Evolutionary conservation across 73 alveolate species (phyloP), one percentile per base, ranked within the genome.

Genomic region (Paraurostyla sp.): DNA sequence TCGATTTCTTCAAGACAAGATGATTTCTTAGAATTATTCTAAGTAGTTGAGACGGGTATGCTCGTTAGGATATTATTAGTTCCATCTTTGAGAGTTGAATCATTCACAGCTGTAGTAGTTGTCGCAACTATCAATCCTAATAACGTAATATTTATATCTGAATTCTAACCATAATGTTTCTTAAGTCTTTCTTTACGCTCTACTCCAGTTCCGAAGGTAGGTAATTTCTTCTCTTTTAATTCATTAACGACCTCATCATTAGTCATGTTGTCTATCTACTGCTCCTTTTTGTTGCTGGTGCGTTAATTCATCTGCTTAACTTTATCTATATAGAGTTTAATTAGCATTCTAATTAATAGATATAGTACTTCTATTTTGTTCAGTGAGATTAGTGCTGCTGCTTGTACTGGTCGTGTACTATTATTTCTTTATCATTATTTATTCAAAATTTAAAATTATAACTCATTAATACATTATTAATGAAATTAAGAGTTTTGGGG

Each of bases 1-100:
- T 94, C 92, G 30, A 97, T 97, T 83, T 93, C 93, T 27, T 95
- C 97, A 51, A 95, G 83, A 23, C 60, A 94, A 80, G 85, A 89
- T 76, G 46, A 83, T 93, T 83, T 94, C 93, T 51, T 88, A 27
- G 62, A 59, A 33, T 32, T 43, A 69, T 69, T 69, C 20, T 18
- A 18, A 4, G 36, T 23, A 13, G 23, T 40, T 43, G 38, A 18
- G 4, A 38, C 43, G 29, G 15, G n/a, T n/a, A n/a, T 42, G 16
- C 23, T 38, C n/a, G 18, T 4, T 38, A 35, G 33, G 9, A 41
- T 38, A 42, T 69, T 69, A 38, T 69, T 69, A 6, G 84, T 69
- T 41, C 84, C 84, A 43, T 69, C 84, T 42, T 69, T 69, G 43
- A 69, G 62, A 20, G 84, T 33, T n/a, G 58, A 22, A 38, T 38